A percentile compares a stretch with the other conserved stretches of the same genome.
Conservation (phyloP, 805 yeast genomes). For the Kregervanrija pseudodelftensis region DNA sequence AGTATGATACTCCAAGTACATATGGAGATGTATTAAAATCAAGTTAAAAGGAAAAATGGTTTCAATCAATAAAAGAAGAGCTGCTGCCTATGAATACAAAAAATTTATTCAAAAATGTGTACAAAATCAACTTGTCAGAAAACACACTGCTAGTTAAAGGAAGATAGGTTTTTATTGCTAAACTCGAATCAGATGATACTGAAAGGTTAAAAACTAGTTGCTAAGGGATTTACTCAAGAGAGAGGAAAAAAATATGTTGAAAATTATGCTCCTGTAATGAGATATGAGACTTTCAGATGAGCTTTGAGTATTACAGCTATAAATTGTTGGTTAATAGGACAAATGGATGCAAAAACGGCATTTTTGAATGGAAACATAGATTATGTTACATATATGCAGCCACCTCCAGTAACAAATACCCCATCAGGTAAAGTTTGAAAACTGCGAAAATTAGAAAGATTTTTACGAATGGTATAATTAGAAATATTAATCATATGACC, state of each 20-base stretch:
- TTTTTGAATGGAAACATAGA: slow-evolving; percentile 8
- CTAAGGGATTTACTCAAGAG: slow-evolving; percentile 7
- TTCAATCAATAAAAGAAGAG: background rate
- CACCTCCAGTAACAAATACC: background rate
- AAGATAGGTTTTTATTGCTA: slow-evolving; percentile 7
- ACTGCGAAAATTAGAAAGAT: no score
- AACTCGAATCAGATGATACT: slow-evolving; percentile 1
- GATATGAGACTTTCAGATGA: slow-evolving; percentile 4
- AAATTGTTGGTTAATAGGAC: slow-evolving; percentile 1
- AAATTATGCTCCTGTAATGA: slow-evolving; percentile 5
- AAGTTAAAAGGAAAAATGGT: background rate
- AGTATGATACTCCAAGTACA: no score
- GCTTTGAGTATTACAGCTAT: background rate
- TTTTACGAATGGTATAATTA: no score
- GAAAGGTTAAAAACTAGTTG: slow-evolving; percentile 6
- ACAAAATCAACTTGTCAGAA: background rate
- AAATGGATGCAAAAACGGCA: slow-evolving; percentile 9
- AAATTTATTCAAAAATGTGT: background rate
- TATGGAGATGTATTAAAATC: no score
- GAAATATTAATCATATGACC: no score
- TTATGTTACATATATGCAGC: slow-evolving; percentile 3
- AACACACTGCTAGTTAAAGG: background rate
- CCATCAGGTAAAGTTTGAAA: background rate
- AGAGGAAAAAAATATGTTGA: slow-evolving; percentile 5
- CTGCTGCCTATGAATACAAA: background rate